Evolutionary conservation across 805 yeast genomes (phyloP).

Genomic region (Huiozyma sinensis): DNA sequence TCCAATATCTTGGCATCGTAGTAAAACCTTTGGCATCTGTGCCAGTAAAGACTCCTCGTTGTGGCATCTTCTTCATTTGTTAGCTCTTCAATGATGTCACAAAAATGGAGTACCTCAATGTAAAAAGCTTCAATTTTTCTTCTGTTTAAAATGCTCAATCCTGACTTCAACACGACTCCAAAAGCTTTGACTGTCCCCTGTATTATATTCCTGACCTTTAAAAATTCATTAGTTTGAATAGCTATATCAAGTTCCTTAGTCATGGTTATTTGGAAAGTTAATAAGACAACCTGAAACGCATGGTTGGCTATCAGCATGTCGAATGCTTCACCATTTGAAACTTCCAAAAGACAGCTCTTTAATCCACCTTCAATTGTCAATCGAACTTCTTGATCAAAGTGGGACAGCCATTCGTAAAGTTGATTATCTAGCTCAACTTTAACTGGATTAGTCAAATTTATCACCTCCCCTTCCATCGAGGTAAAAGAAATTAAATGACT

Average conservation of each 20-base stretch:
- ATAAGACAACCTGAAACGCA: conserved; percentile 48
- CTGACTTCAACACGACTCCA: neutral
- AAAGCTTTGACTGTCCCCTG: neutral
- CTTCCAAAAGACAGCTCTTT: conserved; percentile 22
- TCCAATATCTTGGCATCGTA: conserved; percentile 22
- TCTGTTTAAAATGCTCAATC: conserved; percentile 13
- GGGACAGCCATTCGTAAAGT: conserved; percentile 44
- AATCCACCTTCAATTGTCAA: conserved; percentile 29
- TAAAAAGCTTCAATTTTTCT: conserved; percentile 49
- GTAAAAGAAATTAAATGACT: conserved; percentile 35
- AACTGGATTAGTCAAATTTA: conserved; percentile 36
- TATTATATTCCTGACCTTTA: neutral
- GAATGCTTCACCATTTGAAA: conserved; percentile 13
- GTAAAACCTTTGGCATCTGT: conserved; percentile 41
- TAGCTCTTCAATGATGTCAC: conserved; percentile 29
- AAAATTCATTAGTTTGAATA: conserved; percentile 4
- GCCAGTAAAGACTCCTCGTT: conserved; percentile 32
- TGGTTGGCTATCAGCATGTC: conserved; percentile 21
- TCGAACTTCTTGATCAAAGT: conserved; percentile 45
- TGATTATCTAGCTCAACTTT: conserved; percentile 26
- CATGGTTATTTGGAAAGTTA: conserved; percentile 50
- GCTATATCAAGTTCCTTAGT: conserved; percentile 34
- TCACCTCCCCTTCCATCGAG: conserved; percentile 58
- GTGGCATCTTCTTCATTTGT: neutral
- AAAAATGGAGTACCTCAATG: conserved; percentile 56